Base-by-base conservation (phyloP, 2,329 filamentous ascomycete species). In the Aotearoamyces nothofagi region DNA sequence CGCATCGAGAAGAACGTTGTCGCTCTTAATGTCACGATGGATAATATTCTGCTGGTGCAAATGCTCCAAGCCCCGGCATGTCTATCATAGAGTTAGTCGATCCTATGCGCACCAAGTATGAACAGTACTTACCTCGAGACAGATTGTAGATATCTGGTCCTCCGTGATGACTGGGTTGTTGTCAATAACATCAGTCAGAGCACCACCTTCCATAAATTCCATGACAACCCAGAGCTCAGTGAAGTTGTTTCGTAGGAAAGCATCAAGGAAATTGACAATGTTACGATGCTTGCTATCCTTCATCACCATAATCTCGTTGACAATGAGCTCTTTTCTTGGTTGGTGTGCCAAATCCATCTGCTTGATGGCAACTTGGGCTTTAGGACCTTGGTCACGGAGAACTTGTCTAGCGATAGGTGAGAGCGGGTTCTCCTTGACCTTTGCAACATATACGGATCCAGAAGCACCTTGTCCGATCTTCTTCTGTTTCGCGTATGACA, bases 291-390 rank as follows among this genome's bases (percentile, higher is more conserved):
- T 81, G 62, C 83, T 93, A 58, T 98, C 90, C 61, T 96, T 94
- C 90, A 98, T 98, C 35, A 98, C 90, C 60, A 98, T 92, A 49
- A 98, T 98, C 50, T 98, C 90, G 54, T 98, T 98, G 30, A 98
- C 90, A 48, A 98, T 98, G 47, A 98, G 61, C 56, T 98, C 90
- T 63, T 98, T 98, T 34, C 90, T 70, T 26, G 90, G 90, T 55
- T 98, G 90, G 50, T 92, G 90, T 28, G 87, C 83, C 32, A 98
- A 69, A 58, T 98, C 90, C 90, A 98, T 98, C 59, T 98, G 90
- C 61, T 98, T 98, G 52, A 98, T 98, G 23, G 90, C 90, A 37
- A 98, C 90, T 51, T 94, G 83, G 27, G 82, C 82, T 38, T 81
- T 73, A 28, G 70, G 64, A 9, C 84, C 86, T 47, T 92, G 78